A percentile compares a stretch with the other conserved stretches of the same genome.
These are phyloP conservation scores for Metschnikowia vanudenii DNA, from an alignment of 805 yeast genomes.

Conservation along the genomic window DNA sequence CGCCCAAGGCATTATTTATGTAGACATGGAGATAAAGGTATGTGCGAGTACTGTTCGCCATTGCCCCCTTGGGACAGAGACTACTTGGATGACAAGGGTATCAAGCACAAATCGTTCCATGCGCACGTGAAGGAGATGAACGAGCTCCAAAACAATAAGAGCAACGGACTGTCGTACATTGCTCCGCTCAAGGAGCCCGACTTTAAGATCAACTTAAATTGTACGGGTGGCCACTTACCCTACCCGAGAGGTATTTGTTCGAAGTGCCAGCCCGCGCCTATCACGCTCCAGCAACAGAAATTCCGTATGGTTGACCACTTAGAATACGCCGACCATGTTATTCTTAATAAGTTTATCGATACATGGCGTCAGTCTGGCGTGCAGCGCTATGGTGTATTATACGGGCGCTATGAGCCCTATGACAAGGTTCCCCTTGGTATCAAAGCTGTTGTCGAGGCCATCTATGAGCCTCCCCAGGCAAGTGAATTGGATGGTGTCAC, in stretches of 20 bases:
- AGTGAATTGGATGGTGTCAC: slow-evolving; percentile 86
- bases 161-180: slow-evolving; percentile 61
- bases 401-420: slow-evolving; percentile 77
- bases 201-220: slow-evolving; percentile 60
- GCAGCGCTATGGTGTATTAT: slow-evolving; percentile 82
- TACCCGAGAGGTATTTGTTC: slow-evolving; percentile 96
- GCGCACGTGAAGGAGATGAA: slow-evolving; percentile 74
- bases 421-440: slow-evolving; percentile 89
- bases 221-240: slow-evolving; percentile 82
- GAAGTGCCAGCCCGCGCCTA: slow-evolving; percentile 94
- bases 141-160: slow-evolving; percentile 60
- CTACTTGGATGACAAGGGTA: slow-evolving; percentile 69
- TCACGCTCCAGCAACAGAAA: slow-evolving; percentile 83
- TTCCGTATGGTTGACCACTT: slow-evolving; percentile 98
- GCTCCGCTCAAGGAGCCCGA: slow-evolving; percentile 75
- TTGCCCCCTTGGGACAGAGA: slow-evolving; percentile 90
- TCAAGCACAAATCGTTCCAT: slow-evolving; percentile 87
- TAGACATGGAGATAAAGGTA: slow-evolving; percentile 87
- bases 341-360: slow-evolving; percentile 82
- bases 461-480: slow-evolving; percentile 88
- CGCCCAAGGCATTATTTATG: slow-evolving; percentile 66
- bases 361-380: slow-evolving; percentile 87
- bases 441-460: slow-evolving; percentile 90
- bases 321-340: slow-evolving; percentile 72
- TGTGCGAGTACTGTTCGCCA: slow-evolving; percentile 97